Conservation (phyloP, 73 alveolate genomes). For the Tetrahymena elliotti region DNA sequence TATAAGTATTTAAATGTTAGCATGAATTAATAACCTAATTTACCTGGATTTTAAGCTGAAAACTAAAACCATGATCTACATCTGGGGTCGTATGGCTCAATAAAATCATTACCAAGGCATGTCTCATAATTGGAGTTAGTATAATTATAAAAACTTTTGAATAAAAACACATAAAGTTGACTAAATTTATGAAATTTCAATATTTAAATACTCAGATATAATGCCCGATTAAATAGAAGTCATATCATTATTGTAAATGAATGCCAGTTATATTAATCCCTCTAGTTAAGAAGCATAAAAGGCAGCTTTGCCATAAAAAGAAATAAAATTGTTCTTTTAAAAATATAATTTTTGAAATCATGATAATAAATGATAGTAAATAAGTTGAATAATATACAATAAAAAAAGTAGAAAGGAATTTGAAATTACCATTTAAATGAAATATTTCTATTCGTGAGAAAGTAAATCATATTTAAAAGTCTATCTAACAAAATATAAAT, state of each 20-base stretch:
- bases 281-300: background rate
- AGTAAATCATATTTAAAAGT: background rate
- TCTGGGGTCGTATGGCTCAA: background rate
- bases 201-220: background rate
- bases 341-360: no score
- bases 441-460: background rate
- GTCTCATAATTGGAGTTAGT: background rate
- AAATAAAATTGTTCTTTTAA: background rate
- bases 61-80: background rate
- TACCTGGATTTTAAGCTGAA: background rate
- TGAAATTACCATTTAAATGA: background rate
- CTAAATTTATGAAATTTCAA: no score
- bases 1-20: no score
- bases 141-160: background rate
- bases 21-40: no score
- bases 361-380: no score
- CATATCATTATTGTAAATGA: background rate
- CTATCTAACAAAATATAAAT: background rate
- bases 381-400: no score
- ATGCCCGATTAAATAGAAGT: background rate
- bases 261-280: background rate
- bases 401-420: no score
- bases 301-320: background rate
- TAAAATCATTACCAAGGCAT: background rate
- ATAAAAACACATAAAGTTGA: no score